Conservation (phyloP, 2,329 filamentous ascomycete species). For the Paracorniculantispora psalliotae region DNA sequence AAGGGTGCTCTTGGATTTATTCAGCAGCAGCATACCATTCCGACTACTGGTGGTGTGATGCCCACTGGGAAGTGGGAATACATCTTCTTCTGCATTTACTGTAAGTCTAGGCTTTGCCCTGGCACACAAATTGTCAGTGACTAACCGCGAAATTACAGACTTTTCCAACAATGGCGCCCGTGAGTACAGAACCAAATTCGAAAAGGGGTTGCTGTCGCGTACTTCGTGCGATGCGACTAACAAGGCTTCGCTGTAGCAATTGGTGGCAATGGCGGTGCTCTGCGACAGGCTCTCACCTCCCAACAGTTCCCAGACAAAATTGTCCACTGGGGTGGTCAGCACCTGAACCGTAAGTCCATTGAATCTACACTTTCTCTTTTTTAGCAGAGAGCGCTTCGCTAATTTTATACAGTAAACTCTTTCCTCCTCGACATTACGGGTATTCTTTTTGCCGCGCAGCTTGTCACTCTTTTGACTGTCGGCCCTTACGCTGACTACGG, state of each 20-base stretch:
- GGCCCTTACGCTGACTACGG: slow-evolving; percentile 22
- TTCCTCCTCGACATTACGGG: slow-evolving; percentile 20
- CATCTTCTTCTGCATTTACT: slow-evolving; percentile 17
- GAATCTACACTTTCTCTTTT: not conserved
- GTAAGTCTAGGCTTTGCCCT: not conserved
- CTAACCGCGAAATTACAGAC: not conserved
- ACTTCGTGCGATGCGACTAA: not conserved
- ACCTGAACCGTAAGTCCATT: not conserved
- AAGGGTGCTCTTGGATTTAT: slow-evolving; percentile 13
- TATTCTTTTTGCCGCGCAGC: slow-evolving; percentile 20
- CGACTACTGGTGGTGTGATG: slow-evolving; percentile 14
- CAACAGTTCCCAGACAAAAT: slow-evolving; percentile 11
- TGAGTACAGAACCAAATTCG: not conserved
- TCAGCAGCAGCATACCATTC: slow-evolving; percentile 16
- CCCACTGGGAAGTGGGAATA: slow-evolving; percentile 18
- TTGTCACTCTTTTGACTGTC: slow-evolving; percentile 17
- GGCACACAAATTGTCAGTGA: not conserved
- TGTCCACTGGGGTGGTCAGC: slow-evolving; percentile 13
- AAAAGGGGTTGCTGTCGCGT: not conserved
- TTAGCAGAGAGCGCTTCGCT: not conserved
- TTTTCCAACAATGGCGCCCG: slow-evolving; percentile 18
- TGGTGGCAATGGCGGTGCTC: slow-evolving; percentile 15
- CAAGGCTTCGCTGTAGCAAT: slow-evolving; percentile 2
- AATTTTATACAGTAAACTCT: slow-evolving; percentile 11
- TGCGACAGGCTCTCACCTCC: slow-evolving; percentile 14